Evolutionary conservation across 768 basidiomycete genomes (phyloP), one percentile per base, ranked within the genome.

Genomic region (Lentinula sp.): DNA sequence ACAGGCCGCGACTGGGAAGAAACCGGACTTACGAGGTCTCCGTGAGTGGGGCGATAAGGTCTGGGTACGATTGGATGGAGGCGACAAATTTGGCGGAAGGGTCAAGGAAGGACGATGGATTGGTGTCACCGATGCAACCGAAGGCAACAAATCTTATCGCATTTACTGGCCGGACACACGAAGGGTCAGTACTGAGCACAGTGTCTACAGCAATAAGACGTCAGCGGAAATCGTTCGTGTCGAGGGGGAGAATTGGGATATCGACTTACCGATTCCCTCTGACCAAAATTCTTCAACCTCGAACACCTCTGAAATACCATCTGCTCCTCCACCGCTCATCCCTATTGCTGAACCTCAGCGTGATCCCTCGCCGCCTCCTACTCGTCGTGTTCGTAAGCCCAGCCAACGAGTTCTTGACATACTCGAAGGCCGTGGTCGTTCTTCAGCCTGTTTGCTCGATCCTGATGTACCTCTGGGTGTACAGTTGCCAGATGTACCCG

Each of bases 161-260:
- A 58, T 70, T 39, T 70, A 70, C 54, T 70, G 68, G 70, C 65
- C 65, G 18, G 62, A 65, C 23, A 69, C 65, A 56, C 45, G 59
- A 2, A 32, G 39, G 5, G 61, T 70, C 9, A 61, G 65, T 45
- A 32, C 15, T 15, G 68, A 70, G 60, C 50, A 49, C 21, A 66
- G 55, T 35, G 55, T 61, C 40, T 13, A 61, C 46, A 60, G 2
- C 49, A n/a, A 43, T n/a, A 28, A 46, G 45, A 58, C 49, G 21
- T 45, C 59, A 37, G 50, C 51, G 40, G 34, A 53, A 16, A 18
- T 39, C 31, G 57, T 57, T 53, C 34, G 64, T 13, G 61, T 66
- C 7, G 67, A 59, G 18, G 64, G 62, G 48, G 50, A 63, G 45
- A 51, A 18, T 59, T 60, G 43, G 51, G 46, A 52, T 50, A 37